phyloP scores from a whole-genome alignment of 257 asterid genomes.

The Nicotiana noctiflora region DNA sequence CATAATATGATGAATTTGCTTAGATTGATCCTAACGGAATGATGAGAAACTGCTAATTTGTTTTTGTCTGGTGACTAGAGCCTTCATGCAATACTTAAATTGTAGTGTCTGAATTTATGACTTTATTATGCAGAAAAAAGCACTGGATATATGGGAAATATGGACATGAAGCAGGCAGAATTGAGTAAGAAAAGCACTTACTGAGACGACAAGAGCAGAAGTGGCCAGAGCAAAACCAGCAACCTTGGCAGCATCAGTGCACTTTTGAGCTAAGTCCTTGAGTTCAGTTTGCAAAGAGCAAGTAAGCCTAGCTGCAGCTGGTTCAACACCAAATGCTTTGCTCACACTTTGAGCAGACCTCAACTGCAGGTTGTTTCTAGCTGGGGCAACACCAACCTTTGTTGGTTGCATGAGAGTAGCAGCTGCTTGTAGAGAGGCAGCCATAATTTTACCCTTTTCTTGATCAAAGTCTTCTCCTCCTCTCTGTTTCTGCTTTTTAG shows the following conservation, averaged over 20 bases:
- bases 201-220: constrained; percentile 89
- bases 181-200: constrained; percentile 13
- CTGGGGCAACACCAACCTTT: constrained; percentile 46
- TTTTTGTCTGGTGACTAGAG: neutral
- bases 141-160: neutral
- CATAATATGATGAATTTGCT: neutral
- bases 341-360: constrained; percentile 46
- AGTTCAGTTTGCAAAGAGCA: constrained; percentile 83
- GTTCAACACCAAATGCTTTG: constrained; percentile 67
- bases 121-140: neutral
- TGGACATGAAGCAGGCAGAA: neutral
- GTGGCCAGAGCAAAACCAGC: constrained; percentile 98
- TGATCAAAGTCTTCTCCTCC: neutral
- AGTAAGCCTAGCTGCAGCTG: constrained; percentile 38
- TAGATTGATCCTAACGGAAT: neutral
- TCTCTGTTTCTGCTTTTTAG: constrained; percentile 4
- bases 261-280: constrained; percentile 69
- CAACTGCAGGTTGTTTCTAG: constrained; percentile 48
- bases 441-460: constrained; percentile 39
- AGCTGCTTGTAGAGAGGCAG: constrained; percentile 81
- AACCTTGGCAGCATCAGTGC: constrained; percentile 85
- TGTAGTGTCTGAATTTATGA: neutral
- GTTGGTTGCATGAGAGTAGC: constrained; percentile 89
- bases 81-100: neutral
- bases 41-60: neutral